Conservation (phyloP, 345 rosid genomes). For the Rhodamnia rubescens region DNA sequence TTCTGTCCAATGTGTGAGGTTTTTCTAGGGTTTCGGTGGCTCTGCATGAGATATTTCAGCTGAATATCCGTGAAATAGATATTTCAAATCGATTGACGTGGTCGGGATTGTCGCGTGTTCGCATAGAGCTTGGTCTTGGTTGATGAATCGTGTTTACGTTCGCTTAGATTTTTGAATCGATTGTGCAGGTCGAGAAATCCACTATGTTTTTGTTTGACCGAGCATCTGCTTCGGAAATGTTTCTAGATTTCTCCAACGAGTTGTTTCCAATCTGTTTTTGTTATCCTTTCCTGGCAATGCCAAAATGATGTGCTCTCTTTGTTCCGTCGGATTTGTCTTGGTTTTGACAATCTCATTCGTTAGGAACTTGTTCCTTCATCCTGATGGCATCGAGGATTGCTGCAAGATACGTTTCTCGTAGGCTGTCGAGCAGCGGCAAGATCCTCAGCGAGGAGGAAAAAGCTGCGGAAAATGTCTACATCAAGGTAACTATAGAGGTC, state of each 20-base stretch:
- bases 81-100: neutral
- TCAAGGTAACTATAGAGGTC: conserved; percentile 9
- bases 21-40: neutral
- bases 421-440: conserved; percentile 69
- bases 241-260: neutral
- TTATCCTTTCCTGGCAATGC: neutral
- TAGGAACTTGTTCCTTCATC: neutral
- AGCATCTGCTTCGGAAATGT: neutral
- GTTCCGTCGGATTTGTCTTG: neutral
- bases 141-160: neutral
- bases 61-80: neutral
- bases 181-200: neutral
- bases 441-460: conserved; percentile 85
- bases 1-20: neutral
- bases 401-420: conserved; percentile 38
- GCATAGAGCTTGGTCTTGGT: neutral
- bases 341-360: neutral
- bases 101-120: neutral
- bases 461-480: conserved; percentile 89
- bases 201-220: neutral
- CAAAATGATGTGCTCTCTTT: neutral
- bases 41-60: neutral
- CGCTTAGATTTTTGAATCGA: neutral
- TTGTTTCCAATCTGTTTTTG: neutral
- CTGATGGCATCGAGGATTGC: conserved; percentile 55